A percentile compares a stretch with the other conserved stretches of the same genome.
These are phyloP conservation scores for Jacaranda mimosifolia DNA, from an alignment of 257 asterid genomes.

Conservation along the genomic window DNA sequence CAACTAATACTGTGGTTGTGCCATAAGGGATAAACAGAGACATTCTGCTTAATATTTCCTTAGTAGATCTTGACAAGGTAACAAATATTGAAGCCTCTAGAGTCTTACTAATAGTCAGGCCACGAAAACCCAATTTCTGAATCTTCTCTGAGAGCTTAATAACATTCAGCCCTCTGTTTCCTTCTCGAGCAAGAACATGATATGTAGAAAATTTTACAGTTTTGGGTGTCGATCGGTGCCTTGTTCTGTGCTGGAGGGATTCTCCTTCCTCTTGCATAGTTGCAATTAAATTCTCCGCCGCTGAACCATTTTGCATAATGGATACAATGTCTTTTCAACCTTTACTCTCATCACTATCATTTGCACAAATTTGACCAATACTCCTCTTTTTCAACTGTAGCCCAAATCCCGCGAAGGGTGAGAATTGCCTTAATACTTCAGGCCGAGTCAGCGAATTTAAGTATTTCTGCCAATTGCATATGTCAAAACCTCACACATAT, in stretches of 20 bases:
- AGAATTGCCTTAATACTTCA: conserved; percentile 90
- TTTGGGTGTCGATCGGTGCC: conserved; percentile 97
- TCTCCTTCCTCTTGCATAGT: conserved; percentile 93
- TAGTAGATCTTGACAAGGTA: conserved; percentile 90
- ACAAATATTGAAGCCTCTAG: conserved; percentile 99
- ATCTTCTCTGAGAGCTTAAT: conserved; percentile 93
- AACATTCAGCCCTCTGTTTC: conserved; percentile 92
- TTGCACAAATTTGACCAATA: conserved; percentile 52
- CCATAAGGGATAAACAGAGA: conserved; percentile 68
- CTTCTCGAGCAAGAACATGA: conserved; percentile 98
- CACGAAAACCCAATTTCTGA: conserved; percentile 99
- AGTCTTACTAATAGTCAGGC: conserved; percentile 94
- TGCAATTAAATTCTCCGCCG: conserved; percentile 92
- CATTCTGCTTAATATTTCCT: conserved; percentile 71
- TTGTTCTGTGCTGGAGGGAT: conserved; percentile 75
- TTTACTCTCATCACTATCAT: conserved; percentile 78
- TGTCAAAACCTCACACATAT: conserved; percentile 94
- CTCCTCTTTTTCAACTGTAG: conserved; percentile 83
- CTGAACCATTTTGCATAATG: conserved; percentile 87
- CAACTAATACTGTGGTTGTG: conserved; percentile 84
- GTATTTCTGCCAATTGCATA: conserved; percentile 90
- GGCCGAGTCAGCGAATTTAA: conserved; percentile 93
- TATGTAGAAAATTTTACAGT: conserved; percentile 99
- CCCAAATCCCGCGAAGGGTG: conserved; percentile 94
- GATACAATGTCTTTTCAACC: conserved; percentile 91